Conservation (phyloP, 2,329 filamentous ascomycete genomes). For the Seiridium unicorne region DNA sequence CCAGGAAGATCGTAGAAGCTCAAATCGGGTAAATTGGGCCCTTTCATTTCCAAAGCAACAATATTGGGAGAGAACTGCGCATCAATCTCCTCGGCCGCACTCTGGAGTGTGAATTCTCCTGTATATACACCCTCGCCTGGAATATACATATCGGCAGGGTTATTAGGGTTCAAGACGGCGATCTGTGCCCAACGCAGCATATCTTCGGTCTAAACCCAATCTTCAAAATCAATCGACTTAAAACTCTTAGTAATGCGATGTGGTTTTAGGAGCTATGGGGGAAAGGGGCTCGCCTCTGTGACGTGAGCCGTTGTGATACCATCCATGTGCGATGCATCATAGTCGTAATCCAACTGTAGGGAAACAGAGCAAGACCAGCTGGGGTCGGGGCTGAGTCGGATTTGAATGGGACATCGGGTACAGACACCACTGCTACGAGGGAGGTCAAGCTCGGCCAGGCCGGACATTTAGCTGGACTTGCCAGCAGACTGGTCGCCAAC, state of each 20-base stretch:
- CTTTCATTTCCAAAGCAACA: conserved; percentile 72
- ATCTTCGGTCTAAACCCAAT: conserved; percentile 63
- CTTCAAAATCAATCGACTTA: conserved; percentile 49
- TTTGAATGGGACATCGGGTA: conserved; percentile 78
- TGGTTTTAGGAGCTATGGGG: conserved; percentile 58
- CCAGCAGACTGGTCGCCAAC: conserved; percentile 84
- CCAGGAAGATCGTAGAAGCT: conserved; percentile 87
- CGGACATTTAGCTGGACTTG: conserved; percentile 62
- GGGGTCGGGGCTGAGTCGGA: conserved; percentile 61
- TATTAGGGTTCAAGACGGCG: conserved; percentile 69
- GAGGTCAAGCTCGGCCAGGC: conserved; percentile 56
- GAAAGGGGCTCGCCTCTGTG: conserved; percentile 53
- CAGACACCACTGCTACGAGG: conserved; percentile 55
- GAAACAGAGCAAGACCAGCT: conserved; percentile 69
- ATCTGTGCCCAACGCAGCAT: conserved; percentile 73
- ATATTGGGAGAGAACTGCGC: conserved; percentile 82
- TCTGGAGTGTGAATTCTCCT: conserved; percentile 32
- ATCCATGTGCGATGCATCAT: conserved; percentile 38
- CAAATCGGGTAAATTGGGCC: conserved; percentile 67
- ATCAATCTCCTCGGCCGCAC: conserved; percentile 41
- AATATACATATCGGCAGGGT: conserved; percentile 51
- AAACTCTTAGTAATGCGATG: conserved; percentile 58
- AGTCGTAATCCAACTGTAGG: conserved; percentile 64
- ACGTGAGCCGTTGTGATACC: conserved; percentile 45
- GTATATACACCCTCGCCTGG: conserved; percentile 45